Evolutionary conservation across 148 eudicot species (phyloP), one percentile per base, ranked within the genome.

Genomic region (Amaranthus cruentus): DNA sequence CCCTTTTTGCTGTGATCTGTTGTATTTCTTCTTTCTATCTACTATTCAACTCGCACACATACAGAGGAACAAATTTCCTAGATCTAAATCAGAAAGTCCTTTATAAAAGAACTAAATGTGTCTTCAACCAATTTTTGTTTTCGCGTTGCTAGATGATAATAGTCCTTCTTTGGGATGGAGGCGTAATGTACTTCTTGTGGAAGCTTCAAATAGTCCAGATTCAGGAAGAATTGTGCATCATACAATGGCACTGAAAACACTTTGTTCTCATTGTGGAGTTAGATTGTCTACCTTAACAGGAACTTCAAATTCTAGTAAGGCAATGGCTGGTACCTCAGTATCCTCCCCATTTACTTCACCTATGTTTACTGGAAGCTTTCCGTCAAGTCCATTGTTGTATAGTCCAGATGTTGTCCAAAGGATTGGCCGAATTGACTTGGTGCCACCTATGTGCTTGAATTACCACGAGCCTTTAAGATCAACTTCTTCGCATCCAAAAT

Each of bases 321-420:
- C 87, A 47, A 79, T 82, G 58, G 78, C 93, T 14, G 90, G 88
- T 72, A 76, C 85, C 66, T 77, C 87, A 48, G 79, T 85, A 59
- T 84, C 83, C 46, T 87, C 97, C 4, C 96, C 97, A 59, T 92
- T 85, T 76, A 70, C 90, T 12, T 96, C 99, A 49, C 97, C 99
- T 71, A 79, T 90, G 82, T 92, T 96, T 77, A 96, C 99, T 10
- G 97, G 99, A 73, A 96, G 99, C 83, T 96, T 96, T 80, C 94
- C 97, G 47, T 90, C 96, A 38, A 96, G 90, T 81, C 99, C 97
- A 65, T 84, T 82, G 55, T 48, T 95, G 49, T 90, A 81, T 74
- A 91, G 97, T 84, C 98, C 98, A 60, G 97, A 90, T 76, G 9
- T 86, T 73, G 83, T 86, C 9, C 84, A 85, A 44, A 83, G 84